Evolutionary conservation across 208 protist species (phyloP).

Genomic region (Zelonia costaricensis): DNA sequence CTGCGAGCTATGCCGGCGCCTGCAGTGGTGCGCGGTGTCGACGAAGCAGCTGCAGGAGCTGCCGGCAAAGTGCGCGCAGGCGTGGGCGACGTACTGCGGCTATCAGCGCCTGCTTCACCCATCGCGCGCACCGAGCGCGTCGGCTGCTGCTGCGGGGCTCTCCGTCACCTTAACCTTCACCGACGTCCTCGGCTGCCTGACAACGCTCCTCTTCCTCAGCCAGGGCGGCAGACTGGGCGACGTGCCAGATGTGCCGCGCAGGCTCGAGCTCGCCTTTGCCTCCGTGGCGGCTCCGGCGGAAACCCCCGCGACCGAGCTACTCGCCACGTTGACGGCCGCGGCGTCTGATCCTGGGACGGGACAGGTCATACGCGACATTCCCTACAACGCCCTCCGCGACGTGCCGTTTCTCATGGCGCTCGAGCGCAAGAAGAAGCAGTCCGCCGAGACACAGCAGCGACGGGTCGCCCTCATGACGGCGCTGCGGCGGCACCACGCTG

Average conservation of each 20-base stretch:
- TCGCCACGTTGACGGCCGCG: not conserved
- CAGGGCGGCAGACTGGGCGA: slow-evolving; percentile 11
- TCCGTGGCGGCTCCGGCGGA: no score
- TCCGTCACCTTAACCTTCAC: slow-evolving; percentile 8
- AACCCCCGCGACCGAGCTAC: not conserved
- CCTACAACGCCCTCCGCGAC: slow-evolving; percentile 28
- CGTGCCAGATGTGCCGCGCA: slow-evolving; percentile 25
- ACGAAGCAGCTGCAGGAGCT: not conserved
- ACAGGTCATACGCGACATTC: slow-evolving; percentile 2
- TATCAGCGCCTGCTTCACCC: slow-evolving; percentile 15
- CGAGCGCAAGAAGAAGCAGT: slow-evolving; percentile 18
- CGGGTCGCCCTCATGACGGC: slow-evolving; percentile 13
- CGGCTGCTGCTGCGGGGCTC: not conserved
- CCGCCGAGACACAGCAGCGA: slow-evolving; percentile 5
- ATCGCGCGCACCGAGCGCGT: not conserved
- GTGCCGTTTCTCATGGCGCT: slow-evolving; percentile 23
- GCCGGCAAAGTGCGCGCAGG: slow-evolving; percentile 9
- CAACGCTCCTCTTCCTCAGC: slow-evolving; percentile 11
- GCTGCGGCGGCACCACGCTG: slow-evolving; percentile 5
- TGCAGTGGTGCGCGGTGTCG: slow-evolving; percentile 17
- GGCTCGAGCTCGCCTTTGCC: slow-evolving; percentile 21
- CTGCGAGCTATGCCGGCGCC: slow-evolving; percentile 15
- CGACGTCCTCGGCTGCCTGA: slow-evolving; percentile 24
- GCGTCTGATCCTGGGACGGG: not conserved
- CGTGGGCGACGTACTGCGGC: slow-evolving; percentile 9